Base-by-base conservation (phyloP, 2,329 filamentous ascomycete genomes). In the Xylariaceae sp. region DNA sequence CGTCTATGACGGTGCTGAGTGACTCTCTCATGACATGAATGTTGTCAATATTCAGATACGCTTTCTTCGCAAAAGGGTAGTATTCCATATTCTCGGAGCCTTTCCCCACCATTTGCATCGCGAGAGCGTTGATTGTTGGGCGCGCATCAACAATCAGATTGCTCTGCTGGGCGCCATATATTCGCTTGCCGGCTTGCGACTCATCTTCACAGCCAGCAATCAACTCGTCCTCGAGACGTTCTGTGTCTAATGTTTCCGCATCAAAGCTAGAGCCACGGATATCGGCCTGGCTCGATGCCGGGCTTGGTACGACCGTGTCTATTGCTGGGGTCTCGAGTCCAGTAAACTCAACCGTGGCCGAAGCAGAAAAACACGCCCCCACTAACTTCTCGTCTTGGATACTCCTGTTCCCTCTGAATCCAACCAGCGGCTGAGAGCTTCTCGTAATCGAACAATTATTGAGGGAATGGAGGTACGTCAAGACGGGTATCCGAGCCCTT, bases 21-120 rank as follows among this genome's bases (percentile, higher is more conserved):
- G 90, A 97, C 46, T 85, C 84, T 41, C 92, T 78, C 92, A 98
- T 98, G 46, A 96, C 88, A 57, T 98, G 92, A 44, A 98, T 97
- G 59, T 98, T 98, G 61, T 94, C 90, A 55, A 98, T 98, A 47
- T 87, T 92, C 40, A 98, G 74, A 58, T 94, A 98, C 19, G 84
- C 83, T 63, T 96, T 95, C 43, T 83, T 83, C 12, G 88, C 88
- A 55, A 89, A 90, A 46, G 84, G 87, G 67, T 98, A 98, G 63
- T 95, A 85, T 49, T 95, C 87, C 86, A 97, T 96, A 55, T 96
- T 95, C 63, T 98, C 92, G 0, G 90, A 95, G 2, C 92, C 92
- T 60, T 89, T 81, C 5, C 92, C 92, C 48, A 90, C 81, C 3
- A 89, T 86, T 60, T 96, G 89, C 76, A 96, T 97, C 5, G 88